These are phyloP conservation scores for Pleurotus eryngii DNA, from an alignment of 768 basidiomycete species.

Conservation along the genomic window DNA sequence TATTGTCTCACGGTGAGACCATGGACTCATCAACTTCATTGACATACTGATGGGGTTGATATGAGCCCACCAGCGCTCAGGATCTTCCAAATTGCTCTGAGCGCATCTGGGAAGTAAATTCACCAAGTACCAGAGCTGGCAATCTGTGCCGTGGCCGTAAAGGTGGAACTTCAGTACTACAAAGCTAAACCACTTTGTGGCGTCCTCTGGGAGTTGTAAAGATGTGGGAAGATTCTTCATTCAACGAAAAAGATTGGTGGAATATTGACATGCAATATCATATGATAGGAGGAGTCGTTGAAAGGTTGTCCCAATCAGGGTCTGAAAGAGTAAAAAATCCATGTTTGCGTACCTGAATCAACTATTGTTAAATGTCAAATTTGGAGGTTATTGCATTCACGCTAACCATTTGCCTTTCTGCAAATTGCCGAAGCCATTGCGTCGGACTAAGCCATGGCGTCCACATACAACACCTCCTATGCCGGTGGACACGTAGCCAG, in stretches of 20 bases:
- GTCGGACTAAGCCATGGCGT: too few relatives aligned
- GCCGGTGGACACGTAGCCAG: too few relatives aligned
- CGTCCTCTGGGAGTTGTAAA: neutral
- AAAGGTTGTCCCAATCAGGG: neutral
- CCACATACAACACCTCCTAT: too few relatives aligned
- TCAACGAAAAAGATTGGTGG: neutral
- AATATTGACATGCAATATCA: neutral
- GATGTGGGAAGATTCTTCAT: neutral
- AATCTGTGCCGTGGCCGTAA: constrained; percentile 8
- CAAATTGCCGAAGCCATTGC: too few relatives aligned
- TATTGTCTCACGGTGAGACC: constrained; percentile 18
- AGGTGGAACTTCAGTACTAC: constrained; percentile 2
- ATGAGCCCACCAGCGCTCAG: constrained; percentile 19
- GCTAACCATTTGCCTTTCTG: too few relatives aligned
- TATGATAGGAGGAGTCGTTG: neutral
- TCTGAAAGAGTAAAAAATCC: neutral
- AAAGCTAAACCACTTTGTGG: neutral
- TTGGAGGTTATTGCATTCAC: too few relatives aligned
- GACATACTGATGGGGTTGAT: constrained; percentile 19
- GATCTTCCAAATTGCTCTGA: constrained; percentile 24
- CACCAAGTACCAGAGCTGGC: constrained; percentile 9
- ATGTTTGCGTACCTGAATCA: neutral
- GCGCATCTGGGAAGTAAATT: constrained; percentile 19
- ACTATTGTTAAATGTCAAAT: too few relatives aligned
- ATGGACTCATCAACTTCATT: constrained; percentile 25